A percentile compares a stretch with the other conserved stretches of the same genome.
Conservation (phyloP, 495 filamentous ascomycete genomes). For the Daldinia grandis region DNA sequence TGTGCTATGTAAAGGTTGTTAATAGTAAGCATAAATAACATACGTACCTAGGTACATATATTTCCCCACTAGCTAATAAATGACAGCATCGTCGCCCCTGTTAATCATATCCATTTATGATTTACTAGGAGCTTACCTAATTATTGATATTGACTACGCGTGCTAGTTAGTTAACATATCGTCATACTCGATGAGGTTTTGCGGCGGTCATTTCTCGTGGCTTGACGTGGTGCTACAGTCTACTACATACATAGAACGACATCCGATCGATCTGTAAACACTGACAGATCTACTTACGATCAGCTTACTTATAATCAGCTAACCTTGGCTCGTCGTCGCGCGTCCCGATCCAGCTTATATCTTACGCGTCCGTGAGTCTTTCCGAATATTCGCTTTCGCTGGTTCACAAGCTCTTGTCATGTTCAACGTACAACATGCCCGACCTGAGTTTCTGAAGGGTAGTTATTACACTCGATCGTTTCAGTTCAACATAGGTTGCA, state of each 20-base stretch:
- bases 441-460: neutral
- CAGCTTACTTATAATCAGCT: neutral
- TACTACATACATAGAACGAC: neutral
- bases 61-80: neutral
- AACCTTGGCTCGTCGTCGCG: neutral
- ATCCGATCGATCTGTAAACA: neutral
- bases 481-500: neutral
- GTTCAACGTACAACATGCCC: neutral
- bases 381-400: neutral
- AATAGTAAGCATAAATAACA: neutral
- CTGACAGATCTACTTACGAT: neutral
- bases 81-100: neutral
- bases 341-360: neutral
- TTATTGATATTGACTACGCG: neutral
- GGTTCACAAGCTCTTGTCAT: neutral
- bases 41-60: neutral
- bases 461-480: neutral
- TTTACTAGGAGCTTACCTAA: neutral
- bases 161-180: too few species aligned
- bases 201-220: neutral
- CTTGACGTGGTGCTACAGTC: neutral
- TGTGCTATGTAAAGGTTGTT: neutral
- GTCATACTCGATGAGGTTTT: neutral
- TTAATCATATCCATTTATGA: neutral
- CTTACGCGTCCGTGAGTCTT: neutral